Evolutionary conservation across 2,329 filamentous ascomycete species (phyloP).

Genomic region (Trichoderma gracile): DNA sequence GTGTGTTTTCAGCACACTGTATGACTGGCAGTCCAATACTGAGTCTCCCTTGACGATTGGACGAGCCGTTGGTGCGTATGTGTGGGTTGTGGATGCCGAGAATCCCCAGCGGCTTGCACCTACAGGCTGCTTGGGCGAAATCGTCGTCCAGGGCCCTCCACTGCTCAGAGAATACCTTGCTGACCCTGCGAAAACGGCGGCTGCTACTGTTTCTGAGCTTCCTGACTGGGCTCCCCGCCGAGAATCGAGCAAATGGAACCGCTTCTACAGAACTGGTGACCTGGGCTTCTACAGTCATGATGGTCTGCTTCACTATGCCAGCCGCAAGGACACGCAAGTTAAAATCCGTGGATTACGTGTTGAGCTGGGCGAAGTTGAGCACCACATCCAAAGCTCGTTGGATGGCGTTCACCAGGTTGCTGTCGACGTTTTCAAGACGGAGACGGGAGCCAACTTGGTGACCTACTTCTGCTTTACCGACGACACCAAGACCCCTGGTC

Average conservation of each 20-base stretch:
- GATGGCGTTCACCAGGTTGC: background rate
- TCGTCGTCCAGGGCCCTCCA: conserved; percentile 25
- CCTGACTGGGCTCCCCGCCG: conserved; percentile 10
- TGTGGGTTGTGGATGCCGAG: conserved; percentile 22
- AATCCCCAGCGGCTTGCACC: conserved; percentile 22
- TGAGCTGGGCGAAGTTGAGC: conserved; percentile 44
- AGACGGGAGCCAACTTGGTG: conserved; percentile 5
- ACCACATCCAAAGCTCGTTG: conserved; percentile 10
- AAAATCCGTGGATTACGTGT: conserved; percentile 62
- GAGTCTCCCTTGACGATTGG: conserved; percentile 22
- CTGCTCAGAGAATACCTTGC: conserved; percentile 21
- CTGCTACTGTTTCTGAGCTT: background rate
- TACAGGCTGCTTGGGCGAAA: conserved; percentile 24
- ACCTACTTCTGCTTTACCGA: conserved; percentile 11
- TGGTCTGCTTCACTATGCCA: conserved; percentile 46
- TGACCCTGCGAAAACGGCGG: conserved; percentile 15
- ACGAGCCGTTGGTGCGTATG: background rate
- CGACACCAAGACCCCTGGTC: background rate
- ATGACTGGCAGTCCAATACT: conserved; percentile 15
- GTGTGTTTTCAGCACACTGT: conserved; percentile 9
- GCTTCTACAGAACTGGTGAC: conserved; percentile 50
- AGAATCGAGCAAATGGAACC: conserved; percentile 23
- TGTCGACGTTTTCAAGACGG: conserved; percentile 22
- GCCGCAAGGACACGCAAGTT: conserved; percentile 58
- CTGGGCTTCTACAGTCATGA: conserved; percentile 45